Percentiles rank a stretch among this genome's conserved stretches.
These are phyloP conservation scores for Lepiota venenata DNA, from an alignment of 768 basidiomycete species.

Conservation along the genomic window DNA sequence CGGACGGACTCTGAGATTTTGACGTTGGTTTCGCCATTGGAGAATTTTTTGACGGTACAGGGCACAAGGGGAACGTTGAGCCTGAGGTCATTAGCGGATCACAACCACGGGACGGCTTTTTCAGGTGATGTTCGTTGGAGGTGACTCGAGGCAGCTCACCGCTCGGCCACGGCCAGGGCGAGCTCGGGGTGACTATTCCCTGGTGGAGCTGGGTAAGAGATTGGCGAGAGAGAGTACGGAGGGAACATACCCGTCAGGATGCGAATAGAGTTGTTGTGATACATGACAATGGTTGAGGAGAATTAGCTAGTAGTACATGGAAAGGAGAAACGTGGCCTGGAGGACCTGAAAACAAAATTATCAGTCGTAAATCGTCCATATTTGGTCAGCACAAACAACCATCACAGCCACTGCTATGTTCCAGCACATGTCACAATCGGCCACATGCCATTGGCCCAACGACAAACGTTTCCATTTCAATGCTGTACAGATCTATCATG, in stretches of 20 bases:
- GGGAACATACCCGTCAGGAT: slow-evolving; percentile 61
- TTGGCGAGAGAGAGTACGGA: neutral
- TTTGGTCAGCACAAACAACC: slow-evolving; percentile 36
- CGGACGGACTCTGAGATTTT: slow-evolving; percentile 94
- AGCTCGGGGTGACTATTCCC: slow-evolving; percentile 99
- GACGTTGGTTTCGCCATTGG: slow-evolving; percentile 94
- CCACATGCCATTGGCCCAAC: slow-evolving; percentile 10
- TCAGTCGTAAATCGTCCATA: slow-evolving; percentile 17
- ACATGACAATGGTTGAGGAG: slow-evolving; percentile 39
- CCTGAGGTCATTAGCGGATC: slow-evolving; percentile 53
- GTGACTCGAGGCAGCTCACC: slow-evolving; percentile 73
- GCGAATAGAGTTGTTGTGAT: slow-evolving; percentile 79
- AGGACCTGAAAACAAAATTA: slow-evolving; percentile 22
- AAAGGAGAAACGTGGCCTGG: slow-evolving; percentile 13
- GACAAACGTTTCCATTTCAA: slow-evolving; percentile 6
- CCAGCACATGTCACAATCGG: slow-evolving; percentile 9
- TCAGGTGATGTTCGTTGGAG: slow-evolving; percentile 24
- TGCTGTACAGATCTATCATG: slow-evolving; percentile 8
- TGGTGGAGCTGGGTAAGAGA: slow-evolving; percentile 25
- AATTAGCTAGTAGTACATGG: slow-evolving; percentile 37
- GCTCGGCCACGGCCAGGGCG: slow-evolving; percentile 92
- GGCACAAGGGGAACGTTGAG: slow-evolving; percentile 86
- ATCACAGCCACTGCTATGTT: slow-evolving; percentile 40
- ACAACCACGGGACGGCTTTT: slow-evolving; percentile 29
- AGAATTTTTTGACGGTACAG: slow-evolving; percentile 85